phyloP scores from a whole-genome alignment of 2,329 filamentous ascomycete species.

The Lachnellula occidentalis region DNA sequence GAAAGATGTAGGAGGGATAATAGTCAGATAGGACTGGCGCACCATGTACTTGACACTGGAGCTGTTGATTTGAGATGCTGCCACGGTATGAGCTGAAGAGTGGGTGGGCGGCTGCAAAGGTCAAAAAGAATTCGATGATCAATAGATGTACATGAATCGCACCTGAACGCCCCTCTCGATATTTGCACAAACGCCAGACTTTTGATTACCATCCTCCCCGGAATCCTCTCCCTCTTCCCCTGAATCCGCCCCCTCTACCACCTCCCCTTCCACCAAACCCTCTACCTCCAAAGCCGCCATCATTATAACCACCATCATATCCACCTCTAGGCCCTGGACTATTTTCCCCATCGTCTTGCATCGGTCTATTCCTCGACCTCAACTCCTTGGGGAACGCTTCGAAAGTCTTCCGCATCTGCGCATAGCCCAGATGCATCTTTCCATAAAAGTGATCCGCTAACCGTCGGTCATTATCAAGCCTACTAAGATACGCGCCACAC shows the following conservation, averaged over 20 bases:
- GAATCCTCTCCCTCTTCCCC: slow-evolving; percentile 26
- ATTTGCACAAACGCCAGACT: slow-evolving; percentile 10
- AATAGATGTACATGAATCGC: neutral
- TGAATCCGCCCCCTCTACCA: slow-evolving; percentile 25
- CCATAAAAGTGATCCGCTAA: slow-evolving; percentile 98
- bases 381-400: slow-evolving; percentile 84
- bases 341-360: slow-evolving; percentile 47
- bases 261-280: slow-evolving; percentile 37
- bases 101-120: slow-evolving; percentile 13
- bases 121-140: neutral
- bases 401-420: slow-evolving; percentile 93
- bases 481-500: slow-evolving; percentile 87
- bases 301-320: slow-evolving; percentile 48
- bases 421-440: slow-evolving; percentile 98
- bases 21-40: slow-evolving; percentile 55
- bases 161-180: slow-evolving; percentile 9
- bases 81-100: slow-evolving; percentile 41
- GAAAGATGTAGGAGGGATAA: slow-evolving; percentile 41
- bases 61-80: slow-evolving; percentile 53
- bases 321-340: slow-evolving; percentile 46
- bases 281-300: slow-evolving; percentile 32
- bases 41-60: slow-evolving; percentile 60
- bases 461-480: slow-evolving; percentile 89
- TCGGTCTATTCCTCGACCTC: slow-evolving; percentile 61
- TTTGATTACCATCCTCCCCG: slow-evolving; percentile 24